These are phyloP conservation scores for Gracilaria gracilis DNA, from an alignment of 23 red algal genomes.

Conservation along the genomic window DNA sequence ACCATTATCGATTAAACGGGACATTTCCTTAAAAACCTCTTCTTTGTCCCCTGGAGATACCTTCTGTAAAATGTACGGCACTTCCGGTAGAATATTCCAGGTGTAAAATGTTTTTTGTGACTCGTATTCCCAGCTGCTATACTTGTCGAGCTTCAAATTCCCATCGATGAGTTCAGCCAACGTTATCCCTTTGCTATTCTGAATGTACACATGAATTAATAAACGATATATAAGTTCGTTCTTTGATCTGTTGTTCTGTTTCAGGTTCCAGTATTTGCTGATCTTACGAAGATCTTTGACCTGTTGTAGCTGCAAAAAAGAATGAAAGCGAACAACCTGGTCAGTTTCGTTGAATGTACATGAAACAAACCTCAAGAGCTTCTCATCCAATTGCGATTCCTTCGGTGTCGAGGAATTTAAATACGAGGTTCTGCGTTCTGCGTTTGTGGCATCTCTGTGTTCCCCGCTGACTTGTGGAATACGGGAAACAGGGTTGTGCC, in stretches of 20 bases:
- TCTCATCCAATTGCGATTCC: too few species aligned
- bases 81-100: not conserved
- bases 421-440: too few species aligned
- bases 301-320: not conserved
- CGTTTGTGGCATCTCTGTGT: too few species aligned
- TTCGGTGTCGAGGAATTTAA: too few species aligned
- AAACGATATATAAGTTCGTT: not conserved
- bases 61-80: not conserved
- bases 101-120: not conserved
- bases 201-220: not conserved
- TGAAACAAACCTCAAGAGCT: too few species aligned
- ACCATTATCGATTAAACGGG: not conserved
- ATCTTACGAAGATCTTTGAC: too few species aligned
- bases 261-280: not conserved
- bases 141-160: not conserved
- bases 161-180: not conserved
- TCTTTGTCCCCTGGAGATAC: not conserved
- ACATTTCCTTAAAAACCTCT: not conserved
- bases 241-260: not conserved
- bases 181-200: not conserved
- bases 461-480: too few species aligned
- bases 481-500: too few species aligned
- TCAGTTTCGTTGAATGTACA: not conserved
- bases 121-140: not conserved
- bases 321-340: not conserved